Percentiles rank a stretch among this genome's conserved stretches.
These are phyloP conservation scores for Cryptosporidium ryanae DNA, from an alignment of 169 alveolate genomes.

Conservation along the genomic window DNA sequence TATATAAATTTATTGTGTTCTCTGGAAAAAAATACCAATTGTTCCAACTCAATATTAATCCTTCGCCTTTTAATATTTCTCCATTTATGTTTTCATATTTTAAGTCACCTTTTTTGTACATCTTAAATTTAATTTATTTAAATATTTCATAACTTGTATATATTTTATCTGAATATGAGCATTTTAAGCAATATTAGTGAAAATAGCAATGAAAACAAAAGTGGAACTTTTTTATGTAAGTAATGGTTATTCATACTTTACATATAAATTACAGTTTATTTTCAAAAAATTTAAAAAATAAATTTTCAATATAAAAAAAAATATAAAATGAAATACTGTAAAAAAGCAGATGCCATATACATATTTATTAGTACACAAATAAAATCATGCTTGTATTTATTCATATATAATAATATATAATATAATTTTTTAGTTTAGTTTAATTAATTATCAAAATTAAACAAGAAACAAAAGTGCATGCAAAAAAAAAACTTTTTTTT, in stretches of 20 bases:
- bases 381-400: no score
- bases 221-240: constrained; percentile 14
- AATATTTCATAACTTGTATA: no score
- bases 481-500: neutral
- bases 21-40: constrained; percentile 51
- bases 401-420: no score
- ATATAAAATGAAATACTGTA: neutral
- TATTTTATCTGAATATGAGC: constrained; percentile 7
- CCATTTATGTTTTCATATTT: constrained; percentile 27
- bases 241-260: no score
- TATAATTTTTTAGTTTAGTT: no score
- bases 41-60: constrained; percentile 44
- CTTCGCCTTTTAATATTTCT: constrained; percentile 27
- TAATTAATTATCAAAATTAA: neutral
- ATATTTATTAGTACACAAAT: no score
- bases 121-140: neutral
- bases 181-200: constrained; percentile 25
- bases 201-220: constrained; percentile 30
- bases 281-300: neutral
- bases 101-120: constrained; percentile 29
- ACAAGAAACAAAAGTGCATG: neutral
- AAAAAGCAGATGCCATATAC: neutral
- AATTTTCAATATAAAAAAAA: constrained; percentile 1
- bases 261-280: no score
- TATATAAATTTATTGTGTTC: neutral